These are phyloP conservation scores for Plasmopara viticola DNA, from an alignment of 352 stramenopile species.

Conservation along the genomic window DNA sequence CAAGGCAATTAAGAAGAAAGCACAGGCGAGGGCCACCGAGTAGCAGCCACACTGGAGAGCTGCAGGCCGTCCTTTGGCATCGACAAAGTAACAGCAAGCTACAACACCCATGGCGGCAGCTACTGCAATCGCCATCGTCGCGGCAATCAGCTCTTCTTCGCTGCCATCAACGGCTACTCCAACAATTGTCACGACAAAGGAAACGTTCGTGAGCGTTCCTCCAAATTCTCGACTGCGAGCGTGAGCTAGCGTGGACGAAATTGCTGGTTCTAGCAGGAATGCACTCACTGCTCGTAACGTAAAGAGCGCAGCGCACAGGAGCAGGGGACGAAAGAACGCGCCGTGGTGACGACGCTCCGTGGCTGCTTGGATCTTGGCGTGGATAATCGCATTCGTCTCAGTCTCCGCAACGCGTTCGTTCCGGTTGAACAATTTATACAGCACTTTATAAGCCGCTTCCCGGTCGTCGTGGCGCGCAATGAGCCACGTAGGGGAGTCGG, in stretches of 20 bases:
- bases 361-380: slow-evolving; percentile 54
- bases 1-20: slow-evolving; percentile 45
- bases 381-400: slow-evolving; percentile 68
- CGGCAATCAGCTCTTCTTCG: slow-evolving; percentile 42
- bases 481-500: slow-evolving; percentile 77
- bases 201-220: slow-evolving; percentile 16
- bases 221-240: slow-evolving; percentile 19
- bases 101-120: slow-evolving; percentile 41
- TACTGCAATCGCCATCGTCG: slow-evolving; percentile 35
- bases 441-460: slow-evolving; percentile 53
- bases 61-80: slow-evolving; percentile 45
- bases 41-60: slow-evolving; percentile 55
- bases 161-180: slow-evolving; percentile 48
- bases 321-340: slow-evolving; percentile 62
- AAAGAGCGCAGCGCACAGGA: slow-evolving; percentile 49
- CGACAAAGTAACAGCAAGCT: slow-evolving; percentile 58
- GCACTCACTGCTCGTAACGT: slow-evolving; percentile 41
- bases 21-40: slow-evolving; percentile 37
- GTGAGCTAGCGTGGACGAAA: slow-evolving; percentile 35
- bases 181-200: slow-evolving; percentile 57
- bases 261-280: slow-evolving; percentile 44
- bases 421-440: slow-evolving; percentile 44
- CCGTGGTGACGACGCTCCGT: slow-evolving; percentile 47
- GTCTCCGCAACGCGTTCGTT: slow-evolving; percentile 52
- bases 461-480: slow-evolving; percentile 65